These are phyloP conservation scores for Seminavis robusta DNA, from an alignment of 108 stramenopile genomes.

Conservation along the genomic window DNA sequence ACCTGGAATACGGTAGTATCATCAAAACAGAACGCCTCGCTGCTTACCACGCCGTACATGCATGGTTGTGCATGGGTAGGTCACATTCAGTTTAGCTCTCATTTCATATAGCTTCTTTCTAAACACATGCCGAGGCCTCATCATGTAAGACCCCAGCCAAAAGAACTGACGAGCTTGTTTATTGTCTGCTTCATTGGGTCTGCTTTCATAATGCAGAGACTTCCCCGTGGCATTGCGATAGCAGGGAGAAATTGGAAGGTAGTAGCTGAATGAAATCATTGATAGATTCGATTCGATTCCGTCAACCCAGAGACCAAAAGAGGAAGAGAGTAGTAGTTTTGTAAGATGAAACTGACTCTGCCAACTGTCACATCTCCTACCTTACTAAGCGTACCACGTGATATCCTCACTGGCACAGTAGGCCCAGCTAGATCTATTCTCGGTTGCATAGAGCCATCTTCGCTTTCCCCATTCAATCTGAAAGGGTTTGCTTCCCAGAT, in stretches of 20 bases:
- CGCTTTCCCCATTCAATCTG: neutral
- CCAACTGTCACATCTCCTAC: no score
- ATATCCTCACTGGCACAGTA: slow-evolving; percentile 2
- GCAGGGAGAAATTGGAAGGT: neutral
- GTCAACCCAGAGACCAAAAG: no score
- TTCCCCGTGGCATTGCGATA: neutral
- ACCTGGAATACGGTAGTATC: no score
- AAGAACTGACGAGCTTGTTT: slow-evolving; percentile 1
- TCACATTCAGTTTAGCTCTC: neutral
- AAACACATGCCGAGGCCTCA: slow-evolving; percentile 12
- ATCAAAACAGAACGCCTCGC: no score
- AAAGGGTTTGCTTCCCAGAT: slow-evolving; percentile 2
- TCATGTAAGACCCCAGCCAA: slow-evolving; percentile 12
- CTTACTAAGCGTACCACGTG: no score
- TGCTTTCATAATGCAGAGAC: neutral
- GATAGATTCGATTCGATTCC: no score
- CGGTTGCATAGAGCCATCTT: slow-evolving; percentile 2
- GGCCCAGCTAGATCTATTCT: slow-evolving; percentile 10
- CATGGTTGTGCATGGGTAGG: slow-evolving; percentile 12
- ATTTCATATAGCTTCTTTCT: slow-evolving; percentile 4
- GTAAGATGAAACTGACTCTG: no score
- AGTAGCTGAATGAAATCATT: no score
- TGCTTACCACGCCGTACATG: slow-evolving; percentile 24
- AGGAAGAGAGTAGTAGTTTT: no score
- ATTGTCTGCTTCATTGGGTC: neutral